Base-by-base conservation (phyloP, 805 yeast species). In the Diddensiella transvaalensis region DNA sequence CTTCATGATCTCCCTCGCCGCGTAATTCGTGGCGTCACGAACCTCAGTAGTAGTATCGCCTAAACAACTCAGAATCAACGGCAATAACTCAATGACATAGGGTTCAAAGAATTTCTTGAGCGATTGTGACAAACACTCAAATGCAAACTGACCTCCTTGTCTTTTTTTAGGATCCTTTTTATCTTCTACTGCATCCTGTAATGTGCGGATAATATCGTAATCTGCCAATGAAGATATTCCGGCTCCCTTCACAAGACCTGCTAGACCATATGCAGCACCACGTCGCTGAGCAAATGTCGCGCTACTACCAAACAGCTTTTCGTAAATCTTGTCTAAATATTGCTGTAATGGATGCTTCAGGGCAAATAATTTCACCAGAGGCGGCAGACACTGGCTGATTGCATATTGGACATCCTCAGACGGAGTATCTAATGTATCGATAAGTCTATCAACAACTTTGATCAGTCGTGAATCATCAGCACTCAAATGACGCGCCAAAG, bases 261-360 rank as follows among this genome's bases (percentile, higher is more conserved):
- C 86, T 58, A 93, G 77, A 65, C 98, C 99, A 69, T 87, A 89
- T 1, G 98, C 98, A 1, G 96, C 91, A 61, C 98, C 99, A 55
- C 91, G 78, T 62, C 96, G 77, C n/a, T 74, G 71, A 3, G 69
- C 67, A 3, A 74, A 65, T 39, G 68, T 65, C 1, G 68, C 56
- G 26, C 70, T 69, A 2, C 80, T 80, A 5, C 67, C 63, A 60
- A 86, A 80, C 22, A 90, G 69, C 55, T 77, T 80, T 3, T 71
- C 77, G 60, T 86, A 76, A 43, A 89, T 69, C 2, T 60, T 56
- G 32, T 82, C 85, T 49, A 87, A 68, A 55, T 84, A 79, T 0
- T 67, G 64, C 22, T 75, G 76, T 23, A 83, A 74, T 15, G 38
- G 38, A 35, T 35, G 15, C 13, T 73, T 70, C 13, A 55, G 56